phyloP scores from a whole-genome alignment of 768 basidiomycete genomes.

The Calvatia gigantea region DNA sequence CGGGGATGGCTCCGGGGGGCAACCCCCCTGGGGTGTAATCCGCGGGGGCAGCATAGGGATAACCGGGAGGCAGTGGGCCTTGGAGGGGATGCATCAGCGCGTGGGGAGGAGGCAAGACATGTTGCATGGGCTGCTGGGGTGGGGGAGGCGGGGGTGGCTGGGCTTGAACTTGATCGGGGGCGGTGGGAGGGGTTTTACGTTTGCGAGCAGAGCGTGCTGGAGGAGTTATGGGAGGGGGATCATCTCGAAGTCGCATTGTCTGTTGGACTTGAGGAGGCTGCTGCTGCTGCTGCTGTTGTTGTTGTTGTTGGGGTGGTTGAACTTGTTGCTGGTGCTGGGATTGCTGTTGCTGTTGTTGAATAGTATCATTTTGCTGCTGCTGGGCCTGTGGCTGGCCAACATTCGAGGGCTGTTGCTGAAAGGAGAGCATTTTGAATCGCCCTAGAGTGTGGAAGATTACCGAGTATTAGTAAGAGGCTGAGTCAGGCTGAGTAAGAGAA shows the following conservation, averaged over 20 bases:
- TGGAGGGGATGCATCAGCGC: constrained; percentile 48
- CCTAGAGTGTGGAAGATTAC: constrained; percentile 20
- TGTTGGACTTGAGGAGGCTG: constrained; percentile 17
- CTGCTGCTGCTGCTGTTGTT: constrained; percentile 13
- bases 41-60: constrained; percentile 39
- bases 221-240: constrained; percentile 43
- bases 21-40: constrained; percentile 57
- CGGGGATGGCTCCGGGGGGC: constrained; percentile 26
- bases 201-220: constrained; percentile 51
- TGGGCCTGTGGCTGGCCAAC: constrained; percentile 25
- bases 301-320: constrained; percentile 11
- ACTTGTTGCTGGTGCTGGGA: constrained; percentile 17
- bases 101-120: constrained; percentile 53
- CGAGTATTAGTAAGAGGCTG: constrained; percentile 47
- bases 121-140: constrained; percentile 37
- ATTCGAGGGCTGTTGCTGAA: constrained; percentile 28
- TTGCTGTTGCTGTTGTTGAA: constrained; percentile 17
- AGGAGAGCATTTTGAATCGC: constrained; percentile 37
- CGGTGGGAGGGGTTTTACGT: constrained; percentile 61
- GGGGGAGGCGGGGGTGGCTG: constrained; percentile 25
- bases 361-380: constrained; percentile 16
- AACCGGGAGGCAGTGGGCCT: constrained; percentile 45
- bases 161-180: constrained; percentile 25
- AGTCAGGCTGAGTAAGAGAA: constrained; percentile 34
- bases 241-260: constrained; percentile 62